Evolutionary conservation across 1,139 yeast genomes (phyloP).

Genomic region (Sugiyamaella pinicola): DNA sequence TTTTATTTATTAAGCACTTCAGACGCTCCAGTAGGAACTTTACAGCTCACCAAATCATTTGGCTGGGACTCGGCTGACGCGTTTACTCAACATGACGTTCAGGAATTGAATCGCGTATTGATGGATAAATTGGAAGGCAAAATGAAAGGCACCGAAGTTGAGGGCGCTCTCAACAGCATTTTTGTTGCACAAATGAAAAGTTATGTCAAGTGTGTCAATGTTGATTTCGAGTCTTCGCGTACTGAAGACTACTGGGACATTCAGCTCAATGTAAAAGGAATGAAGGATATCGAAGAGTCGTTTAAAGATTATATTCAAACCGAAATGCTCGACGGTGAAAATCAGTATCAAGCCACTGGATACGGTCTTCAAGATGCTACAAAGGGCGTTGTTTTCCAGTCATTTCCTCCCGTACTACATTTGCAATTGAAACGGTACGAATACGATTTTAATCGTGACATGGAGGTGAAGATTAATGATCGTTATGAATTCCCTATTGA

Average conservation of each 20-base stretch:
- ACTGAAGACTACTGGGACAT: slow-evolving; percentile 98
- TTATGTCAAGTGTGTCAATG: slow-evolving; percentile 87
- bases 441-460: slow-evolving; percentile 88
- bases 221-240: slow-evolving; percentile 91
- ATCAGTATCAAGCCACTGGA: slow-evolving; percentile 92
- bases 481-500: slow-evolving; percentile 85
- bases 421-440: slow-evolving; percentile 92
- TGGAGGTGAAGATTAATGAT: slow-evolving; percentile 88
- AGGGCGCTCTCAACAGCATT: slow-evolving; percentile 72
- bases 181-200: slow-evolving; percentile 98
- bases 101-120: slow-evolving; percentile 89
- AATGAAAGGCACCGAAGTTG: slow-evolving; percentile 88
- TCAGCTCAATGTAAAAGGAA: slow-evolving; percentile 88
- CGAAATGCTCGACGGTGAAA: slow-evolving; percentile 91
- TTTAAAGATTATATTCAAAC: slow-evolving; percentile 85
- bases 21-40: slow-evolving; percentile 74
- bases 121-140: slow-evolving; percentile 92
- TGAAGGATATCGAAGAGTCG: slow-evolving; percentile 69
- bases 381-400: slow-evolving; percentile 90
- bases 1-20: slow-evolving; percentile 80
- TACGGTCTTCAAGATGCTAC: slow-evolving; percentile 94
- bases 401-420: slow-evolving; percentile 91
- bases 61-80: slow-evolving; percentile 98
- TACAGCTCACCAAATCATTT: slow-evolving; percentile 84
- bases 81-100: slow-evolving; percentile 97